Conservation (phyloP, 169 alveolate species). For the Plasmodium inui region DNA sequence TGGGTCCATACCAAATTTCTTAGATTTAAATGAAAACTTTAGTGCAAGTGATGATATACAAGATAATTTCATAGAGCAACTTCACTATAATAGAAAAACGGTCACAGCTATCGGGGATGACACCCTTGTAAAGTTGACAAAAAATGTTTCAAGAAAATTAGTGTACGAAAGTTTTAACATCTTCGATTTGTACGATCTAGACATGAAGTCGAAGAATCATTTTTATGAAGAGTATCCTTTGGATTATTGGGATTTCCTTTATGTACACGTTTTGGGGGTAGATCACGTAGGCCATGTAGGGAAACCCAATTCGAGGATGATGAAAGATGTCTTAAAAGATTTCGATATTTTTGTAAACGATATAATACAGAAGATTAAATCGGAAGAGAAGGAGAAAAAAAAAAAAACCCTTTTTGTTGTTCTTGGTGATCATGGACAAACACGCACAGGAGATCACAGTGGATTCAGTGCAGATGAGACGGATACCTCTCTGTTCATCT, state of each 20-base stretch:
- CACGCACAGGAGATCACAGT: constrained; percentile 82
- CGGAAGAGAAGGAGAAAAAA: constrained; percentile 50
- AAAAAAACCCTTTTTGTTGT: constrained; percentile 73
- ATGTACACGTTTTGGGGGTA: constrained; percentile 79
- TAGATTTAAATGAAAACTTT: constrained; percentile 65
- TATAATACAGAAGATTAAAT: constrained; percentile 53
- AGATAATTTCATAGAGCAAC: constrained; percentile 59
- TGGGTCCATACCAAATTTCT: constrained; percentile 79
- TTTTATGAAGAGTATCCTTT: constrained; percentile 51
- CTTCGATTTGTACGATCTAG: constrained; percentile 51
- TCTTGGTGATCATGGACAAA: constrained; percentile 84
- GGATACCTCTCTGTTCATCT: constrained; percentile 43
- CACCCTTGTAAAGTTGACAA: constrained; percentile 33
- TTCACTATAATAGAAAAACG: constrained; percentile 33
- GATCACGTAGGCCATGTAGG: constrained; percentile 84
- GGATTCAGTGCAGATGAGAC: constrained; percentile 63
- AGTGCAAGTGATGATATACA: constrained; percentile 18
- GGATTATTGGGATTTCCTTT: constrained; percentile 67
- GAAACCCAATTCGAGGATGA: constrained; percentile 59
- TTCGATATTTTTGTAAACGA: constrained; percentile 77
- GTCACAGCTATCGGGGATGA: constrained; percentile 66
- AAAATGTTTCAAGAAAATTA: constrained; percentile 20
- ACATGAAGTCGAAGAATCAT: constrained; percentile 24
- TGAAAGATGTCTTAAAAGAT: constrained; percentile 75
- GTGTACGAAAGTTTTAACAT: constrained; percentile 70